Conservation (phyloP, 2,329 filamentous ascomycete genomes). For the Thelonectria olida region DNA sequence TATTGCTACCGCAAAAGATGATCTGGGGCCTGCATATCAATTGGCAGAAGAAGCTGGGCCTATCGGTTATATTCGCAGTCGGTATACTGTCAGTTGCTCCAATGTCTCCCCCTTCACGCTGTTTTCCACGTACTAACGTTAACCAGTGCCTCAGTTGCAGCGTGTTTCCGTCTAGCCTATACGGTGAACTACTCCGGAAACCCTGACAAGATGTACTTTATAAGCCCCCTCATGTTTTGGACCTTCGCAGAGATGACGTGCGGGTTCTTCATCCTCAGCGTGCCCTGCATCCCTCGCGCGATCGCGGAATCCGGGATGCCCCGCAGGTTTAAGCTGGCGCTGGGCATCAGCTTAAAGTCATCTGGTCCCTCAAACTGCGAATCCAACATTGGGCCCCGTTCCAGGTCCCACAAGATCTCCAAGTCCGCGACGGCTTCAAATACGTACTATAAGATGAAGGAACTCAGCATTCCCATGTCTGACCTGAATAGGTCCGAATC, state of each 20-base stretch:
- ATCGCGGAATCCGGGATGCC: conserved; percentile 29
- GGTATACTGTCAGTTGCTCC: conserved; percentile 17
- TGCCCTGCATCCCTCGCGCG: conserved; percentile 51
- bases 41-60: conserved; percentile 21
- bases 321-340: background rate
- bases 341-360: conserved; percentile 18
- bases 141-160: conserved; percentile 51
- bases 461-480: conserved; percentile 16
- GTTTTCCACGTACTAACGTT: background rate
- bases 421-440: background rate
- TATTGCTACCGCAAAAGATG: conserved; percentile 18
- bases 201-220: conserved; percentile 46
- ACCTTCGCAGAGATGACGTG: conserved; percentile 55
- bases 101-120: fast-evolving
- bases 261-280: conserved; percentile 53
- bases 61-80: conserved; percentile 19
- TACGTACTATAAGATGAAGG: conserved; percentile 22
- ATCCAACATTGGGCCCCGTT: background rate
- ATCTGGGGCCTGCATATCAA: conserved; percentile 25
- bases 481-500: conserved; percentile 21
- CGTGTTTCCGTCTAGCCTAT: conserved; percentile 47
- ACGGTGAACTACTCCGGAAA: conserved; percentile 44
- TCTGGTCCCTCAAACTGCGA: conserved; percentile 2
- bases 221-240: conserved; percentile 54
- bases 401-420: background rate